These are phyloP conservation scores for Hansenula sp. DNA, from an alignment of 1,139 yeast genomes.

Conservation along the genomic window DNA sequence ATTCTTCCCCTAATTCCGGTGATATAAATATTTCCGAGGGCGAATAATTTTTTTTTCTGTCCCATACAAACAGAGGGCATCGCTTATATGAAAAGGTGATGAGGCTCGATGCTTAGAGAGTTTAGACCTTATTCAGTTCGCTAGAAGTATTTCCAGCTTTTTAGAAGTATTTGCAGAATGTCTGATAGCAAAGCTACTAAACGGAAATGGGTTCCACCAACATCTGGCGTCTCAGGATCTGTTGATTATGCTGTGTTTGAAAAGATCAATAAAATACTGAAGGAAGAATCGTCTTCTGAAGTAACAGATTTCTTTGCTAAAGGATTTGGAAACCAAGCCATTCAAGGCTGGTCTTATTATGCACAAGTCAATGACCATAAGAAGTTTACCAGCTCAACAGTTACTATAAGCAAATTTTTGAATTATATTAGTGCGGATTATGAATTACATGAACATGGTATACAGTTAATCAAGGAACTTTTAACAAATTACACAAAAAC, in stretches of 20 bases:
- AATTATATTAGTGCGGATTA: constrained; percentile 7
- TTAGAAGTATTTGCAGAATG: not conserved
- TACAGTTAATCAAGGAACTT: constrained; percentile 45
- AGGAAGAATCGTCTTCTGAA: constrained; percentile 23
- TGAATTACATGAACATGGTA: constrained; percentile 26
- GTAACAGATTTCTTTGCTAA: constrained; percentile 29
- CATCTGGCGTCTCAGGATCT: not conserved
- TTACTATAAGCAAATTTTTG: constrained; percentile 12
- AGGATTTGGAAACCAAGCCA: constrained; percentile 32
- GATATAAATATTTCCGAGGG: not conserved
- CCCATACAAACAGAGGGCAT: not conserved
- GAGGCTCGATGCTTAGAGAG: no score
- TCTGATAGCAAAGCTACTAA: not conserved
- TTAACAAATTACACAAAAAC: constrained; percentile 56
- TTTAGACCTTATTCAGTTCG: no score
- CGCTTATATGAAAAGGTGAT: not conserved
- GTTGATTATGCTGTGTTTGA: constrained; percentile 26
- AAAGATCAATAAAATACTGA: constrained; percentile 20
- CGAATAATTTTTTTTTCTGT: not conserved
- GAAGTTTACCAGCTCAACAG: constrained; percentile 41
- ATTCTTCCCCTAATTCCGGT: not conserved
- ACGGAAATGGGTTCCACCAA: not conserved
- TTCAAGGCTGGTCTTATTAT: constrained; percentile 59
- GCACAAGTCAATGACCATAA: constrained; percentile 61
- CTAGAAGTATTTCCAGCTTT: no score